Conservation (phyloP, 148 eudicot genomes). For the Suaeda aralocaspica region DNA sequence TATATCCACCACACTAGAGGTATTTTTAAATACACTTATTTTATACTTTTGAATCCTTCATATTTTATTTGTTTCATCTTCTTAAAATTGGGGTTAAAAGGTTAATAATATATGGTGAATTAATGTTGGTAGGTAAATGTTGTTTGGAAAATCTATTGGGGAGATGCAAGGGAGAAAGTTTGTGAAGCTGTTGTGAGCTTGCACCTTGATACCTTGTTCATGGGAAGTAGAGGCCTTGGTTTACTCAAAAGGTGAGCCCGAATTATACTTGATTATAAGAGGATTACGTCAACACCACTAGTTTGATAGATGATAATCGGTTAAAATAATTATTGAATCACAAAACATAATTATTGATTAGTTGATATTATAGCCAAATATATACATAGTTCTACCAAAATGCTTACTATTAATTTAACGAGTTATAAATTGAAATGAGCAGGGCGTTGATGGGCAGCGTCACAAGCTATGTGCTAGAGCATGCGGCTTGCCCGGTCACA, state of each 20-base stretch:
- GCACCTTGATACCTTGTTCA: slow-evolving; percentile 33
- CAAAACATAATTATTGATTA: too few relatives aligned
- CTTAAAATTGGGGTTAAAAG: too few relatives aligned
- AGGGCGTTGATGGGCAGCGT: slow-evolving; percentile 48
- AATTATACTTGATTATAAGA: not conserved
- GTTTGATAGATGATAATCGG: too few relatives aligned
- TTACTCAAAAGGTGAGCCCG: slow-evolving; percentile 32
- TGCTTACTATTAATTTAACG: too few relatives aligned
- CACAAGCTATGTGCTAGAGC: slow-evolving; percentile 39
- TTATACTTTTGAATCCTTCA: too few relatives aligned
- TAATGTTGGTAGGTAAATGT: slow-evolving; percentile 29
- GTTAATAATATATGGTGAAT: too few relatives aligned
- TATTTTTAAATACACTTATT: not conserved
- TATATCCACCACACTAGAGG: slow-evolving; percentile 28
- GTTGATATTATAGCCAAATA: too few relatives aligned
- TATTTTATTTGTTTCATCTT: too few relatives aligned
- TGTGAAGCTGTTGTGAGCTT: slow-evolving; percentile 38
- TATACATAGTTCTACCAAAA: too few relatives aligned
- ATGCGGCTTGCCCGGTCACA: slow-evolving; percentile 41
- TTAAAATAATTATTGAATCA: too few relatives aligned
- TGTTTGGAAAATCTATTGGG: slow-evolving; percentile 40
- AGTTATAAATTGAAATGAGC: not conserved
- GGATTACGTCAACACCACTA: not conserved
- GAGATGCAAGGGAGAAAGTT: slow-evolving; percentile 48
- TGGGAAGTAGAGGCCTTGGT: slow-evolving; percentile 58